Evolutionary conservation across 2,329 filamentous ascomycete species (phyloP).

Genomic region (Gaeumannomyces sp.): DNA sequence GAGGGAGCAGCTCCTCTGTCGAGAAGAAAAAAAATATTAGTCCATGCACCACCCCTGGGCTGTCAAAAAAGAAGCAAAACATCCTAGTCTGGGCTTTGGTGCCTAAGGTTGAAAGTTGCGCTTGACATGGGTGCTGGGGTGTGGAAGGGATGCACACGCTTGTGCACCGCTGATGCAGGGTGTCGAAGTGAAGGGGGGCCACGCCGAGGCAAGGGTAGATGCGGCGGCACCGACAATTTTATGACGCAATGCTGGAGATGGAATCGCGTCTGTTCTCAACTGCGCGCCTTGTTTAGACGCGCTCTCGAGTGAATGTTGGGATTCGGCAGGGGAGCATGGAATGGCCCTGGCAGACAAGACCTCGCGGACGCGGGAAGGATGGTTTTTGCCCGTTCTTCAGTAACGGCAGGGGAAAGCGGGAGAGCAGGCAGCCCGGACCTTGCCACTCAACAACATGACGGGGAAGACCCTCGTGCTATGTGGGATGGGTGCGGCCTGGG

Average conservation of each 20-base stretch:
- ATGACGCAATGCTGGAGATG: slow-evolving; percentile 7
- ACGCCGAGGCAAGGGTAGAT: slow-evolving; percentile 2
- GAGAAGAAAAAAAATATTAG: not conserved
- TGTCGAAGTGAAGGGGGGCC: not conserved
- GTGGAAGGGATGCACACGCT: slow-evolving; percentile 7
- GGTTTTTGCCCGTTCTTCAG: not conserved
- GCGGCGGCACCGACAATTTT: slow-evolving; percentile 6
- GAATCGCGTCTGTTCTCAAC: slow-evolving; percentile 1
- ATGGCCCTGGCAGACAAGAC: not conserved
- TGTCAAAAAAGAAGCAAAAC: not conserved
- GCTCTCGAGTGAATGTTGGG: not conserved
- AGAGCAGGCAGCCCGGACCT: not conserved
- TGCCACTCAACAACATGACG: not conserved
- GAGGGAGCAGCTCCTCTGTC: not conserved
- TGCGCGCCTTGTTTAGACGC: not conserved
- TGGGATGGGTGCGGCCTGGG: not conserved
- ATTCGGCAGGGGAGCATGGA: not conserved
- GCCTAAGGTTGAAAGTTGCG: not conserved
- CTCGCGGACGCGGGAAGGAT: not conserved
- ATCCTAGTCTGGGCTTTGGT: not conserved
- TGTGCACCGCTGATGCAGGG: slow-evolving; percentile 9
- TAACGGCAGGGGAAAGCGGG: not conserved
- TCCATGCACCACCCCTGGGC: not conserved
- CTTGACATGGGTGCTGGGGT: not conserved
- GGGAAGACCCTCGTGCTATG: not conserved